Evolutionary conservation across 495 filamentous ascomycete species (phyloP), one percentile per base, ranked within the genome.

Genomic region (Xylaria sp.): DNA sequence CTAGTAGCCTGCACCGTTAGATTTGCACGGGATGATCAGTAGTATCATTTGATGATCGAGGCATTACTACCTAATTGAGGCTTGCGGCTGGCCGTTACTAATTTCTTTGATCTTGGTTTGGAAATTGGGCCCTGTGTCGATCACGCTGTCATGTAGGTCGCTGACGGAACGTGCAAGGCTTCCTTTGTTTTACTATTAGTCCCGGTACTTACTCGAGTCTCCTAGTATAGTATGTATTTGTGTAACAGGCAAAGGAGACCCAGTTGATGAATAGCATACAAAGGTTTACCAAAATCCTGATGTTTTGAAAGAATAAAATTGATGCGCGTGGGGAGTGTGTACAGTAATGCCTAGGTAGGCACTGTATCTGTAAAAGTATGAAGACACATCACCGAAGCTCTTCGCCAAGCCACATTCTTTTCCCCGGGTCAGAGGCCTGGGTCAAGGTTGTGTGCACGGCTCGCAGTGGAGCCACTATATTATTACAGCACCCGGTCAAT

Each of bases 391-490:
- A 63, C 50, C 50, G 26, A 44, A 58, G 41, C 48, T 64, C 37
- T 71, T 24, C 19, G 31, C 59, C 68, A 64, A 64, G 68, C 68
- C 61, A 33, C 69, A 57, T 71, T 64, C 61, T 33, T 44, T 48
- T 29, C 67, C 53, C 52, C 52, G 21, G 57, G 57, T 59, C 57
- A 21, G 53, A 37, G 57, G 8, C 19, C 43, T 52, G 63, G 43
- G 67, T 33, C n/a, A n/a, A n/a, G n/a, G n/a, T n/a, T n/a, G n/a
- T 61, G 33, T 55, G 64, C 46, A 21, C 63, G 26, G 44, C 46
- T 52, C 46, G 48, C 21, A 55, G 64, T 67, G 64, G 64, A 55
- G 46, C 64, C 48, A 48, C 46, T 67, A 67, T 55, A 55, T 43
- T 55, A 55, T 43, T 55, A 40, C 64, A 43, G 35, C 37, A 68